Evolutionary conservation across 768 basidiomycete species (phyloP).

Genomic region (Lentinula aciculospora): DNA sequence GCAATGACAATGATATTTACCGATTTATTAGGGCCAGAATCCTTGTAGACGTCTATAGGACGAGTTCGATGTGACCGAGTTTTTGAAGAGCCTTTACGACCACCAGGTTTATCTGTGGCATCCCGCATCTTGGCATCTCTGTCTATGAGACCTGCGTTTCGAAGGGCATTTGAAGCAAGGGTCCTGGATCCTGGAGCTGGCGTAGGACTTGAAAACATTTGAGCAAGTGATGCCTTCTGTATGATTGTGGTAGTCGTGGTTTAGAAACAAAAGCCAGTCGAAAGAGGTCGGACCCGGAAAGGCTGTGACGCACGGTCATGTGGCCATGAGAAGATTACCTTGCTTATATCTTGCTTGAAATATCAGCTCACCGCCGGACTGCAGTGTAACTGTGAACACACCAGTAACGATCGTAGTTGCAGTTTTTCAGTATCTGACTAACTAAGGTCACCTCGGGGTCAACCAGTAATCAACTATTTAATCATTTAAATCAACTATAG

Average conservation of each 20-base stretch:
- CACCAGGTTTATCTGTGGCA: slow-evolving; percentile 60
- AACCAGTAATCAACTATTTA: no score
- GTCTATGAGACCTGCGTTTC: slow-evolving; percentile 72
- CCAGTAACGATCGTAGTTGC: no score
- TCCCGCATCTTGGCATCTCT: slow-evolving; percentile 74
- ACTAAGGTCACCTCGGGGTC: no score
- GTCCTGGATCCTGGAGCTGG: slow-evolving; percentile 52
- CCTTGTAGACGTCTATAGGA: slow-evolving; percentile 54
- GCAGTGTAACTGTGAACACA: no score
- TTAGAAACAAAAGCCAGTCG: not conserved
- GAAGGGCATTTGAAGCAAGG: slow-evolving; percentile 57
- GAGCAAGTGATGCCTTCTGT: not conserved
- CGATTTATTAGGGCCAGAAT: slow-evolving; percentile 44
- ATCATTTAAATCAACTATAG: no score
- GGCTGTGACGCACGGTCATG: not conserved
- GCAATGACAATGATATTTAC: slow-evolving; percentile 56
- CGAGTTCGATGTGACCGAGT: slow-evolving; percentile 55
- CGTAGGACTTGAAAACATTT: slow-evolving; percentile 58
- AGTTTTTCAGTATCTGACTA: no score
- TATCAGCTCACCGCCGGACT: no score
- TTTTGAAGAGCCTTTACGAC: slow-evolving; percentile 65
- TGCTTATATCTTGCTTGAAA: no score
- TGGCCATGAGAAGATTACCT: no score
- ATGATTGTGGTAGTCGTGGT: not conserved
- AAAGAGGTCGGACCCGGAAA: not conserved